Evolutionary conservation across 1,284 basidiomycete species (phyloP), one percentile per base, ranked within the genome.

Genomic region (Mycosarcoma mackinlayi): DNA sequence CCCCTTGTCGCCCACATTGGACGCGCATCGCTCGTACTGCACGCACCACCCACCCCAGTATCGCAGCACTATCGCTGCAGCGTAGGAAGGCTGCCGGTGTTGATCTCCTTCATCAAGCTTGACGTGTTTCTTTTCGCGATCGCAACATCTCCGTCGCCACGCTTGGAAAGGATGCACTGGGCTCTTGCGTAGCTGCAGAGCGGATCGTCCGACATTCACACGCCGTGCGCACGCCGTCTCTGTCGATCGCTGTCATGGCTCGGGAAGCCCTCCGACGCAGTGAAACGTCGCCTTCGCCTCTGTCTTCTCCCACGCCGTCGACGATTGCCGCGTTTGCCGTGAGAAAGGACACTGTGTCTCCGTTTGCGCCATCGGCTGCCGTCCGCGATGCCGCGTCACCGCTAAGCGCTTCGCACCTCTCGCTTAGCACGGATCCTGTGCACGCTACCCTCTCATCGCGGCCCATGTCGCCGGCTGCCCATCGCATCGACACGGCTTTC

Each of bases 391-490:
- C 42, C 8, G 53, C 58, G 4, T 50, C 58, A n/a, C 54, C 58
- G 9, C 10, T 57, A 18, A 55, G 47, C 47, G 60, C 66, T 40
- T 69, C 66, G 3, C 60, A 62, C 41, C 47, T 56, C 41, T 69
- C 66, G 13, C 38, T 69, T 30, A 59, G 33, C 41, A 69, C 51
- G 13, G 41, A 69, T 31, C 59, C 48, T 16, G 59, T 54, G 14
- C 59, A 59, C 19, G 66, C 66, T 10, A 63, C 66, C 6, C 52
- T 63, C 7, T 63, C 60, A 6, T 47, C 66, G 25, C 40, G 65
- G 1, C 59, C 65, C 13, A 59, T 50, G 47, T 56, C 59, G 23
- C 66, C 59, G 4, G 21, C 40, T 7, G 59, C 44, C 10, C 49
- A 55, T 46, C 59, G 59, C 30, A 35, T 57, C 33, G 53, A 56